Conservation (phyloP, 768 basidiomycete genomes). For the Boletus subcaerulescens region DNA sequence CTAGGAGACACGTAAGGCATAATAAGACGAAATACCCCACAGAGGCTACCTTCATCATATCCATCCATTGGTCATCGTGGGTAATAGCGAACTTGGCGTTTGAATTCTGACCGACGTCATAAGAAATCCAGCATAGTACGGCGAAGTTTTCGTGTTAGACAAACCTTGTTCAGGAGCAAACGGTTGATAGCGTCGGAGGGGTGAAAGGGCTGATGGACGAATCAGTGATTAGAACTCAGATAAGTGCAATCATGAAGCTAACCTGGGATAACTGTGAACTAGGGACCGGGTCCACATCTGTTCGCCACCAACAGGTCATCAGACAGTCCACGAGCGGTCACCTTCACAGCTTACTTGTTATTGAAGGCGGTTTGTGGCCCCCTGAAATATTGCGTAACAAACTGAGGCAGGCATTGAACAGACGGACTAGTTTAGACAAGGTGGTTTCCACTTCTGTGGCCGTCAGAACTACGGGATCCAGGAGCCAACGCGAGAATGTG, state of each 20-base stretch:
- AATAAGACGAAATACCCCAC: background rate
- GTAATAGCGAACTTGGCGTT: background rate
- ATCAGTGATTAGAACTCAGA: background rate
- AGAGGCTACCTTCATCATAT: background rate
- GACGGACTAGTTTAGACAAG: background rate
- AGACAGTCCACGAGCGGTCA: background rate
- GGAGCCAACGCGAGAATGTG: background rate
- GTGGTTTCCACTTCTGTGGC: background rate
- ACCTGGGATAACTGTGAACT: background rate
- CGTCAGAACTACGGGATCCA: background rate
- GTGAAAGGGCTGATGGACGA: constrained; percentile 1
- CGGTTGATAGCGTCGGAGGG: background rate
- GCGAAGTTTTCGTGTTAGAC: background rate
- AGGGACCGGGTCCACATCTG: background rate
- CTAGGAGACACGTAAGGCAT: background rate
- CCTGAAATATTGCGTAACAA: background rate
- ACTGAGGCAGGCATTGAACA: background rate
- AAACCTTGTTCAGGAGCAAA: background rate
- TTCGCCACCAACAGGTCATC: background rate
- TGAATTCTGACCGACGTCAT: background rate
- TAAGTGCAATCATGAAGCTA: background rate
- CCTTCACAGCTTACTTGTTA: background rate
- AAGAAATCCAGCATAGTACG: background rate
- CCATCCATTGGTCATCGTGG: constrained; percentile 1
- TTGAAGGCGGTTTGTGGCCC: background rate